Conservation (phyloP, 208 protist species). For the Wallacemonas sp. region DNA sequence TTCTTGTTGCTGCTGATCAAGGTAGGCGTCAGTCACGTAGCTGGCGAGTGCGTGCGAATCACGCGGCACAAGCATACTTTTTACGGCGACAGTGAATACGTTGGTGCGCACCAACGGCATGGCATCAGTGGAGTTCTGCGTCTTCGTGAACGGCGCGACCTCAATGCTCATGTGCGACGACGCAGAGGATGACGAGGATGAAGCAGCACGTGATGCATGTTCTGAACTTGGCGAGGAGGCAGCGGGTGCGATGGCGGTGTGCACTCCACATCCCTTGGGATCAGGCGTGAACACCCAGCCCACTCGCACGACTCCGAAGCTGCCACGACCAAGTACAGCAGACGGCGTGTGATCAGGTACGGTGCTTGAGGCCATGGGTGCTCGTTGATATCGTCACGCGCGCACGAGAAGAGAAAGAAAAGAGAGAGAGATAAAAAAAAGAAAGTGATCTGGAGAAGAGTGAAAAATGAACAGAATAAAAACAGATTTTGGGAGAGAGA, state of each 20-base stretch:
- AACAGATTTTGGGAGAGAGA: background rate
- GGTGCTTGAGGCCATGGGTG: no score
- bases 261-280: background rate
- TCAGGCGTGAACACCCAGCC: conserved; percentile 29
- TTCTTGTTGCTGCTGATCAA: no score
- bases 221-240: no score
- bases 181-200: no score
- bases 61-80: conserved; percentile 20
- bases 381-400: no score
- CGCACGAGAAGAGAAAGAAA: conserved; percentile 3
- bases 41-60: background rate
- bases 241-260: background rate
- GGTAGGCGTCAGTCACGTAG: background rate
- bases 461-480: background rate
- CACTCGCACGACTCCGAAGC: conserved; percentile 29
- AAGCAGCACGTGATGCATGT: no score
- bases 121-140: no score
- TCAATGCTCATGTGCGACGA: no score
- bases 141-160: no score
- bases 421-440: conserved; percentile 10
- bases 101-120: no score
- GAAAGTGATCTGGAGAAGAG: background rate
- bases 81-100: conserved; percentile 28
- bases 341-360: background rate
- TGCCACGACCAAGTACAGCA: conserved; percentile 23